phyloP scores from a whole-genome alignment of 768 basidiomycete species.

The Leccinum broughii region DNA sequence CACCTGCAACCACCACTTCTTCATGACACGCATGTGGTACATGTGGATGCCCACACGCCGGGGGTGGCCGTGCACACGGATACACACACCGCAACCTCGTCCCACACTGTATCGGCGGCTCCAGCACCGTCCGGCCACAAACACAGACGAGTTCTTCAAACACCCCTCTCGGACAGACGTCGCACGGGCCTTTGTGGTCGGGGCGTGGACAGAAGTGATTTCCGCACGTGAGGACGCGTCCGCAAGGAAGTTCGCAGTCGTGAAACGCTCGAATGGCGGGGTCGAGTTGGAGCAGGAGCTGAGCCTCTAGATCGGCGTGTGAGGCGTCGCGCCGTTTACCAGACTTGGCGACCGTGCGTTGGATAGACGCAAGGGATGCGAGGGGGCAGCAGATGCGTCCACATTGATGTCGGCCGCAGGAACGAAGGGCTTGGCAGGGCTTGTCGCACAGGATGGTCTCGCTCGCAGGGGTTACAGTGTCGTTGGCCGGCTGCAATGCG shows the following conservation, averaged over 20 bases:
- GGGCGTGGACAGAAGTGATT: slow-evolving; percentile 74
- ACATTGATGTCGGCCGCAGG: slow-evolving; percentile 89
- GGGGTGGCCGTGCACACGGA: slow-evolving; percentile 72
- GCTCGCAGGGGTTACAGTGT: slow-evolving; percentile 31
- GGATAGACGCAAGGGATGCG: slow-evolving; percentile 53
- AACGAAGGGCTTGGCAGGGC: slow-evolving; percentile 72
- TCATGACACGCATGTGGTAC: slow-evolving; percentile 84
- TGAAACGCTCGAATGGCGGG: slow-evolving; percentile 71
- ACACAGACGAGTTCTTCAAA: slow-evolving; percentile 91
- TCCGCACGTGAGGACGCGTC: slow-evolving; percentile 70
- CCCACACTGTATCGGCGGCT: slow-evolving; percentile 89
- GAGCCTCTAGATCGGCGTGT: slow-evolving; percentile 6
- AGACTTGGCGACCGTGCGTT: slow-evolving; percentile 61
- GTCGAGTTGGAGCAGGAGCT: slow-evolving; percentile 39
- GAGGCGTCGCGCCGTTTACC: slow-evolving; percentile 40
- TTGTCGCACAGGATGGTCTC: slow-evolving; percentile 82
- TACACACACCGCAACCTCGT: slow-evolving; percentile 75
- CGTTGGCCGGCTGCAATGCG: slow-evolving; percentile 9
- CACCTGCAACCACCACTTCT: slow-evolving; percentile 39
- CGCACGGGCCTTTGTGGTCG: slow-evolving; percentile 85
- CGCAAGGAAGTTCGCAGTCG: slow-evolving; percentile 81
- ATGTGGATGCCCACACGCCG: slow-evolving; percentile 80
- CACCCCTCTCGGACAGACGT: slow-evolving; percentile 79
- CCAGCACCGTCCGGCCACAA: slow-evolving; percentile 83
- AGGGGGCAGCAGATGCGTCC: slow-evolving; percentile 86